Conservation (phyloP, 2,329 filamentous ascomycete species). For the Teratosphaeria zuluensis region DNA sequence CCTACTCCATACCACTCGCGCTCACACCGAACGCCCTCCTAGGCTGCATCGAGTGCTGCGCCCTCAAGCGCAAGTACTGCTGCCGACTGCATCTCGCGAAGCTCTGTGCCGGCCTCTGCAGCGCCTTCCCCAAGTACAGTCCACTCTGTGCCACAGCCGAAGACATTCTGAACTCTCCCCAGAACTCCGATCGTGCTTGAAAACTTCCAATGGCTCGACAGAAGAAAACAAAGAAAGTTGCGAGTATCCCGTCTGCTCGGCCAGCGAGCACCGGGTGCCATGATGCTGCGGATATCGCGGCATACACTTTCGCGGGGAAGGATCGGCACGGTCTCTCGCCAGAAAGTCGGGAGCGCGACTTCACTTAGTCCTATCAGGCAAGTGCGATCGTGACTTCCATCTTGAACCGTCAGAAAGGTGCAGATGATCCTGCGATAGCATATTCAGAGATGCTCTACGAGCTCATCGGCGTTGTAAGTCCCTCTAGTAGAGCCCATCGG, state of each 20-base stretch:
- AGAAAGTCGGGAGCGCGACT: background rate
- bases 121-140: slow-evolving; percentile 8
- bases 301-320: background rate
- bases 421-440: slow-evolving; percentile 6
- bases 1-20: slow-evolving; percentile 14
- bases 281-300: background rate
- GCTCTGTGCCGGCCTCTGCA: slow-evolving; percentile 8
- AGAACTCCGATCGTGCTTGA: background rate
- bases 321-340: background rate
- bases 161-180: slow-evolving; percentile 5
- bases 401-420: background rate
- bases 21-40: slow-evolving; percentile 18
- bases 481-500: background rate
- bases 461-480: slow-evolving; percentile 81
- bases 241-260: background rate
- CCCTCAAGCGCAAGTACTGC: slow-evolving; percentile 17
- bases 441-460: slow-evolving; percentile 77
- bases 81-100: slow-evolving; percentile 18
- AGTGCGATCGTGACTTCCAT: background rate
- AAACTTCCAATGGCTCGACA: background rate
- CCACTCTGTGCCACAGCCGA: slow-evolving; percentile 8
- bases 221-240: background rate
- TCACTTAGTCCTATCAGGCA: background rate
- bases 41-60: slow-evolving; percentile 9
- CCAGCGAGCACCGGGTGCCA: background rate